Percentiles rank a stretch among this genome's conserved stretches.
These are phyloP conservation scores for Myotisia sp. DNA, from an alignment of 2,329 filamentous ascomycete species.

Conservation along the genomic window DNA sequence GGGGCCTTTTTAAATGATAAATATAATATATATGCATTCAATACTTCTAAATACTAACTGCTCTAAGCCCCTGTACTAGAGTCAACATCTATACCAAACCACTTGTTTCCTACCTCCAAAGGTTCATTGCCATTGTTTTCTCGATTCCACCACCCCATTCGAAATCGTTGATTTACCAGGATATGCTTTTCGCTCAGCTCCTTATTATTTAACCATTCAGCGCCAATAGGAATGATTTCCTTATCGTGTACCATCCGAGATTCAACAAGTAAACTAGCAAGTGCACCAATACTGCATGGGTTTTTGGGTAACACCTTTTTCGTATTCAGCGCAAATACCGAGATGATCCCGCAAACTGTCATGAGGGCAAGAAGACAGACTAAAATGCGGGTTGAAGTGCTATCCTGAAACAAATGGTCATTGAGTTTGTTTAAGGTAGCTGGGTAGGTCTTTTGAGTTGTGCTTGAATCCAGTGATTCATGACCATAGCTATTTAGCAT, in stretches of 20 bases:
- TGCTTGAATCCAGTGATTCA: not conserved
- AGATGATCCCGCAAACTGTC: constrained; percentile 4
- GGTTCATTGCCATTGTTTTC: not conserved
- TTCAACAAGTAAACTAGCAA: constrained; percentile 10
- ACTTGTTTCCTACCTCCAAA: not conserved
- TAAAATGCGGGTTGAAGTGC: constrained; percentile 6
- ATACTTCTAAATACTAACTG: not conserved
- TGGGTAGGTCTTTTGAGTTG: not conserved
- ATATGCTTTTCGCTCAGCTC: constrained; percentile 7
- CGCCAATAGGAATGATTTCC: constrained; percentile 7
- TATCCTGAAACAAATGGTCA: not conserved
- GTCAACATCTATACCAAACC: constrained; percentile 6
- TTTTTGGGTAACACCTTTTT: constrained; percentile 11
- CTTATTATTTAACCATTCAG: constrained; percentile 6
- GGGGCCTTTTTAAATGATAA: too few relatives aligned
- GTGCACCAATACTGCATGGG: constrained; percentile 12
- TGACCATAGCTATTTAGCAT: not conserved
- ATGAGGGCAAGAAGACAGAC: constrained; percentile 5
- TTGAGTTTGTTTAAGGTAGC: not conserved
- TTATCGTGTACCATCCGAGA: constrained; percentile 8
- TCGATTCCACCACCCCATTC: not conserved
- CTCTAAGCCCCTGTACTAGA: not conserved
- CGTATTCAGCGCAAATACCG: constrained; percentile 5
- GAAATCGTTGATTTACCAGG: constrained; percentile 7
- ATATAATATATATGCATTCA: not conserved